Conservation (phyloP, 2,329 filamentous ascomycete genomes). For the Calonectria leucothoes region DNA sequence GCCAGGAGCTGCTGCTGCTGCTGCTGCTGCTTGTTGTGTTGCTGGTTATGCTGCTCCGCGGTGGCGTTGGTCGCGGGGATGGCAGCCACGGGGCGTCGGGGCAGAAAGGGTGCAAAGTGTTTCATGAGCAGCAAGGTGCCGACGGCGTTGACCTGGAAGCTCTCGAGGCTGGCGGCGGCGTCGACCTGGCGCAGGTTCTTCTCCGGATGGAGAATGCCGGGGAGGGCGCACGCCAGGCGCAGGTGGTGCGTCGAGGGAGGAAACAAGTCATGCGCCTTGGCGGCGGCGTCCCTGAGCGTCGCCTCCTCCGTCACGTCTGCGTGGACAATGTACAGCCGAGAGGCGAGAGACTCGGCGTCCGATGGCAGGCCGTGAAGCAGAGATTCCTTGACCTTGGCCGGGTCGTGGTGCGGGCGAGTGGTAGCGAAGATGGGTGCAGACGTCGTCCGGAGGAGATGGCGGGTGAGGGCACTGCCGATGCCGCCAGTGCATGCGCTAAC, state of each 20-base stretch:
- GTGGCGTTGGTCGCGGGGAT: neutral
- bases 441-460: slow-evolving; percentile 60
- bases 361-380: slow-evolving; percentile 46
- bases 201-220: slow-evolving; percentile 79
- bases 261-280: slow-evolving; percentile 63
- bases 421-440: slow-evolving; percentile 61
- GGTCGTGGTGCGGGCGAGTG: slow-evolving; percentile 50
- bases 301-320: slow-evolving; percentile 69
- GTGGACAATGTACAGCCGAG: slow-evolving; percentile 53
- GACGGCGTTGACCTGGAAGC: slow-evolving; percentile 79
- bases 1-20: slow-evolving; percentile 52
- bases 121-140: slow-evolving; percentile 83
- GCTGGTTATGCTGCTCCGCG: neutral
- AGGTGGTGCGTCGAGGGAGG: slow-evolving; percentile 66
- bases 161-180: slow-evolving; percentile 70
- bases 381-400: slow-evolving; percentile 47
- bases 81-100: slow-evolving; percentile 49
- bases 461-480: slow-evolving; percentile 61
- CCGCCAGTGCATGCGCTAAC: slow-evolving; percentile 60
- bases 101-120: slow-evolving; percentile 77
- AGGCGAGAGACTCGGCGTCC: slow-evolving; percentile 34
- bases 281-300: slow-evolving; percentile 68
- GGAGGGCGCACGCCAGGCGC: slow-evolving; percentile 75
- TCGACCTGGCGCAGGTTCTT: slow-evolving; percentile 76
- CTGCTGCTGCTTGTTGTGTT: too few species aligned